These are phyloP conservation scores for Cajanus cajan DNA, from an alignment of 306 rosid species.

Conservation along the genomic window DNA sequence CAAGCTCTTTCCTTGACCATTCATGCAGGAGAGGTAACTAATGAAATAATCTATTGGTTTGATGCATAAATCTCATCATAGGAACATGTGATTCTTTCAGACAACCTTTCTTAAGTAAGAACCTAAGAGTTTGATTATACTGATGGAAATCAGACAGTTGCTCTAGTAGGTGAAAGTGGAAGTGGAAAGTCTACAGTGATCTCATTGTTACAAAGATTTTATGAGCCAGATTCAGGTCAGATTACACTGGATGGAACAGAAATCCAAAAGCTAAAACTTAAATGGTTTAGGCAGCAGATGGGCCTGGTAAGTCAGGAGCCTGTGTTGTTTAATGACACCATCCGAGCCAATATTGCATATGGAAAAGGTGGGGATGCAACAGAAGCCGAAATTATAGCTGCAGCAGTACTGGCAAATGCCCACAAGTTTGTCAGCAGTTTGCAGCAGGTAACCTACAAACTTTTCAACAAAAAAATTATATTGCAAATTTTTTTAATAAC, in stretches of 20 bases:
- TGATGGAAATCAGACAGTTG: constrained; percentile 64
- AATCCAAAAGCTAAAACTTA: constrained; percentile 56
- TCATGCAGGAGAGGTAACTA: constrained; percentile 62
- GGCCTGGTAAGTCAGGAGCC: constrained; percentile 88
- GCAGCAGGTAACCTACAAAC: constrained; percentile 46
- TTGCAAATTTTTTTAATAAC: background rate
- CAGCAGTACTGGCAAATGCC: constrained; percentile 72
- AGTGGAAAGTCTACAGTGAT: constrained; percentile 84
- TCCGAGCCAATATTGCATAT: constrained; percentile 65
- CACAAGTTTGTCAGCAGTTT: constrained; percentile 70
- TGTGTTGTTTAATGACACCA: constrained; percentile 69
- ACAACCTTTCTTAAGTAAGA: constrained; percentile 6
- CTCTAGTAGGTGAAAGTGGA: constrained; percentile 89
- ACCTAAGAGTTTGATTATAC: constrained; percentile 23
- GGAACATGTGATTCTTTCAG: background rate
- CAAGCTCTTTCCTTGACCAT: constrained; percentile 62
- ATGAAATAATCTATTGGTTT: background rate
- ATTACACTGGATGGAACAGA: constrained; percentile 65
- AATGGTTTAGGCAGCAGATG: constrained; percentile 79
- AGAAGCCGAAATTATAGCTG: constrained; percentile 65
- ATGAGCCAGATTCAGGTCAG: constrained; percentile 64
- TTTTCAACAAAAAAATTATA: background rate
- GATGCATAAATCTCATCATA: background rate
- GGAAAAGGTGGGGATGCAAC: constrained; percentile 63
- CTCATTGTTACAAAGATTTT: constrained; percentile 70